These are phyloP conservation scores for Cylindrodendrum hubeiense DNA, from an alignment of 2,329 filamentous ascomycete species.

Conservation along the genomic window DNA sequence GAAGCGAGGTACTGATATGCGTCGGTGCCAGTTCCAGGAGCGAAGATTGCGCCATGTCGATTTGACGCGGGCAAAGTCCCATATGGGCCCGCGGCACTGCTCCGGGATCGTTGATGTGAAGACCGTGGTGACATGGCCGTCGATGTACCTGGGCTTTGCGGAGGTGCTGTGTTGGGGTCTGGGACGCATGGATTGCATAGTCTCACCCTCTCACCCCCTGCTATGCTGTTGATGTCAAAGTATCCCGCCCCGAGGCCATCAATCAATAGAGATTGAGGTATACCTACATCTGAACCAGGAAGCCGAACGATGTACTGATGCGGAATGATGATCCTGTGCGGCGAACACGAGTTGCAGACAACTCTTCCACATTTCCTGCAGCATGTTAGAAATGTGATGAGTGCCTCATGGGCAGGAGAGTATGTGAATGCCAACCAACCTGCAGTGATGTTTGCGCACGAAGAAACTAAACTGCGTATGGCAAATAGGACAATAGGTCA, in stretches of 20 bases:
- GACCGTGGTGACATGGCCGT: constrained; percentile 50
- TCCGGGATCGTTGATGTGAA: constrained; percentile 60
- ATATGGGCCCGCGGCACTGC: constrained; percentile 53
- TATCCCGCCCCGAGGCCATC: constrained; percentile 55
- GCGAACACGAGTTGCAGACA: constrained; percentile 90
- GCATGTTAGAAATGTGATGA: background rate
- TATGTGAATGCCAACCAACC: constrained; percentile 62
- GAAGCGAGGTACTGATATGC: constrained; percentile 49
- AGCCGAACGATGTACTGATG: constrained; percentile 92
- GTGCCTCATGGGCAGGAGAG: background rate
- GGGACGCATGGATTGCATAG: constrained; percentile 74
- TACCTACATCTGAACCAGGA: constrained; percentile 61
- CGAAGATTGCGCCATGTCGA: constrained; percentile 54
- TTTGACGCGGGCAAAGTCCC: constrained; percentile 44
- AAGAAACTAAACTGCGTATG: constrained; percentile 83
- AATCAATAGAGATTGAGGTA: constrained; percentile 51
- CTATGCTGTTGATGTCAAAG: constrained; percentile 58
- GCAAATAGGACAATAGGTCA: constrained; percentile 88
- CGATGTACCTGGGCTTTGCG: constrained; percentile 56
- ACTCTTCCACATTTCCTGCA: constrained; percentile 89
- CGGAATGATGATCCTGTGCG: constrained; percentile 94
- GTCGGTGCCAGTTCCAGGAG: constrained; percentile 48
- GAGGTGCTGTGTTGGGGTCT: constrained; percentile 70
- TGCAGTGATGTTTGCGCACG: constrained; percentile 92
- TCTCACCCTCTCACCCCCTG: constrained; percentile 69